A percentile compares a stretch with the other conserved stretches of the same genome.
These are phyloP conservation scores for sorghum (Sorghum bicolor) DNA, from an alignment of 176 grass and related monocot species.

Conservation along the genomic window DNA sequence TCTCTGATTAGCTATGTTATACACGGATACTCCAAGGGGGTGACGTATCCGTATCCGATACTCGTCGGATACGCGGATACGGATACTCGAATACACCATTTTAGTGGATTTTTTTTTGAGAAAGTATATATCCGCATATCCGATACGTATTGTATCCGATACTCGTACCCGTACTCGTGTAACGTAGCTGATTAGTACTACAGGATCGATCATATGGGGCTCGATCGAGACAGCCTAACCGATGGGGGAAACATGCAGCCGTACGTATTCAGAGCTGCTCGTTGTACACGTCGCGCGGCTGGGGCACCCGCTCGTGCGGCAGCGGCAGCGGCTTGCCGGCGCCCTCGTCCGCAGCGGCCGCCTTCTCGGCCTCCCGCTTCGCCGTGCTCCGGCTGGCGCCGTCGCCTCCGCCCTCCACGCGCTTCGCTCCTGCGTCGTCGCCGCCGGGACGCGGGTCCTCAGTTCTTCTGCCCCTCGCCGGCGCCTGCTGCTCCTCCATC, in stretches of 20 bases:
- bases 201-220: background rate
- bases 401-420: background rate
- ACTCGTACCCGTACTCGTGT: too few relatives aligned
- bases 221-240: too few relatives aligned
- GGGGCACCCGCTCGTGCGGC: conserved; percentile 35
- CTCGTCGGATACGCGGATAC: too few relatives aligned
- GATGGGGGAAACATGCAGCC: too few relatives aligned
- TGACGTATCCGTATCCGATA: too few relatives aligned
- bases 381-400: background rate
- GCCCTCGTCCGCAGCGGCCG: background rate
- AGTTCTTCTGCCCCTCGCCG: background rate
- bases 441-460: background rate
- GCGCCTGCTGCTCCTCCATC: background rate
- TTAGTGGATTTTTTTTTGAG: too few relatives aligned
- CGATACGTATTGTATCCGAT: too few relatives aligned
- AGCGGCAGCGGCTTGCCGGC: conserved; percentile 11
- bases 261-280: conserved; percentile 23
- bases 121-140: too few relatives aligned
- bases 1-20: too few relatives aligned
- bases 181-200: too few relatives aligned
- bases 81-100: too few relatives aligned
- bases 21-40: too few relatives aligned
- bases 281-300: conserved; percentile 47
- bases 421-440: background rate
- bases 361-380: background rate